Base-by-base conservation (phyloP, 2,329 filamentous ascomycete genomes). In the Hypoxylon sp. region DNA sequence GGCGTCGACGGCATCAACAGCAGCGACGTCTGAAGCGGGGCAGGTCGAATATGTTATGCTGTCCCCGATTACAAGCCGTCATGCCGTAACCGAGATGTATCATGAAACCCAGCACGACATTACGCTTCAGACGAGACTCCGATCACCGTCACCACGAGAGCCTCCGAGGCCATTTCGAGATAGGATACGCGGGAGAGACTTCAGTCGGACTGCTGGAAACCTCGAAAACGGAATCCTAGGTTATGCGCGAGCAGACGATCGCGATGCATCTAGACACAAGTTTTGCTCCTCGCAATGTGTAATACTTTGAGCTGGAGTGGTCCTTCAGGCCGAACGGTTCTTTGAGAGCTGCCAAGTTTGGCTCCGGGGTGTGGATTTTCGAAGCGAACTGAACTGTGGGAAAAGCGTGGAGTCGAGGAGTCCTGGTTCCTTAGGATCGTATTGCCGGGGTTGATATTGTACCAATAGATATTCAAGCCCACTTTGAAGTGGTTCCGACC, bases 61-160 rank as follows among this genome's bases (percentile, higher is more conserved):
- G 14, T 25, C 27, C 23, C 46, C 37, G 32, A 45, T 25, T n/a
- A 61, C 37, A 16, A 34, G 51, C 7, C 56, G 16, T 5, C 56
- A 51, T 16, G 19, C 39, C 2, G 55, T 53, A 1, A 64, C 56
- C 5, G 50, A 55, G 48, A 55, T 61, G 61, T 58, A 61, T 19
- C 56, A 58, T 32, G 34, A 61, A 16, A 30, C 47, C 8, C 57
- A 61, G 14, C 48, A 39, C 25, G 63, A 61, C n/a, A 55, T 58
- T 37, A 11, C 41, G 25, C n/a, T 25, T 7, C 34, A 32, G 3
- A 41, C 48, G 2, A 65, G n/a, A 45, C 14, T 30, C 9, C 39
- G n/a, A 19, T 34, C 57, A 1, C 46, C 57, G 6, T 16, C 48
- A 1, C 19, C 30, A 2, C 47, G 21, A 5, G 43, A 27, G 11